Evolutionary conservation across 2,329 filamentous ascomycete genomes (phyloP), one percentile per base, ranked within the genome.

Genomic region (Bipolaris gigantea): DNA sequence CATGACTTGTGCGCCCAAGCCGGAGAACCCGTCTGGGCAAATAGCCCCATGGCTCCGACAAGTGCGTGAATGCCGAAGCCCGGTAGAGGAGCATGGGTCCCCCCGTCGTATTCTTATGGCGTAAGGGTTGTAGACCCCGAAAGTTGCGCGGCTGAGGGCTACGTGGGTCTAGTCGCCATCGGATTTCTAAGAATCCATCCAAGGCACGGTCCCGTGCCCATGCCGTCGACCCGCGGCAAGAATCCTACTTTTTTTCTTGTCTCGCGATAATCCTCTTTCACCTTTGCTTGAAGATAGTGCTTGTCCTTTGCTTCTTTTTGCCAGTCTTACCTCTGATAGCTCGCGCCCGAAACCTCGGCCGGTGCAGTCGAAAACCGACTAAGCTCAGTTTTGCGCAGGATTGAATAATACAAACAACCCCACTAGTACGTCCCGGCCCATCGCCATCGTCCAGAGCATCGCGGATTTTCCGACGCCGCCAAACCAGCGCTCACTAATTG

Each of bases 141-240:
- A 25, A 35, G 32, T 23, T 46, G 33, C 33, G 43, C 21, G 27
- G 43, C 45, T 48, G 50, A 21, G 38, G 50, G 55, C 25, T 53
- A 41, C 49, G 45, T 42, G 51, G 57, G 59, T 59, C 61, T 64
- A 64, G 61, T 57, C 43, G 60, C 57, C 50, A 39, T 52, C 56
- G 41, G 61, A 66, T 66, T 61, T 61, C 56, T 59, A 64, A 65
- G 63, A 62, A 47, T 61, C 56, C 57, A 63, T 62, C 61, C 54
- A 44, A 54, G 52, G 45, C 38, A 57, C 40, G 47, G 39, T 45
- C 44, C 35, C 56, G 56, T 55, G 60, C 57, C 57, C 62, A 64
- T 64, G 59, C 61, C 62, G 61, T 65, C 55, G 52, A 41, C 38
- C 51, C 40, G 55, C 25, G 50, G 46, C 57, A 54, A 55, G 38